Evolutionary conservation across 73 alveolate genomes (phyloP), one percentile per base, ranked within the genome.

Genomic region (Diophrys appendiculata): DNA sequence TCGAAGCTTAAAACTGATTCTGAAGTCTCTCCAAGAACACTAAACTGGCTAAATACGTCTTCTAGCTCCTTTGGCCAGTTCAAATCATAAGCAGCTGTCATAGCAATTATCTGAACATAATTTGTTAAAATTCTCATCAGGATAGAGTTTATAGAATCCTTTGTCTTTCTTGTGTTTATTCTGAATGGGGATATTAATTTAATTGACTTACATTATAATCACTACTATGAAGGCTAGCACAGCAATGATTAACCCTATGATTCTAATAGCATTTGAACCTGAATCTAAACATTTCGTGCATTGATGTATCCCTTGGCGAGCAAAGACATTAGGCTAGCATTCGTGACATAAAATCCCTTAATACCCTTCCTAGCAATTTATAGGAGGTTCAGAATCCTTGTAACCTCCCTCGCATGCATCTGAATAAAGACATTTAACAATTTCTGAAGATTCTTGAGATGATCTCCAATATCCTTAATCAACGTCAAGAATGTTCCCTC

Each of bases 1-100:
- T 89, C 95, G 29, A 89, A 69, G 32, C 93, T 84, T 31, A 84
- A 33, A 22, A 88, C 69, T 3, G 80, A 29, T 52, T 78, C 84
- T 14, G 90, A 73, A 18, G 84, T 52, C n/a, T 55, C 34, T 0
- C 82, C 73, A 13, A 89, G 3, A 33, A 33, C 29, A n/a, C 71
- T 30, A 2, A 83, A 31, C 22, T 79, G 72, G 27, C 43, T 73
- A 25, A 85, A 69, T 25, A 76, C 33, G 13, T 72, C 71, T 29
- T 64, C 43, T 13, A 84, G 64, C n/a, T 68, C 52, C 2, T 32
- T 76, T 2, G 87, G 88, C 78, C 84, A 84, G 30, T 78, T 87
- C 14, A 85, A 67, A 33, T 80, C 74, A 34, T 84, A 84, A 30
- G 82, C 55, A 33, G 80, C 60, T 0, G 93, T 75, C 34, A 85